Base-by-base conservation (phyloP, 2,329 filamentous ascomycete genomes). In the Fusarium praegraminearum region DNA sequence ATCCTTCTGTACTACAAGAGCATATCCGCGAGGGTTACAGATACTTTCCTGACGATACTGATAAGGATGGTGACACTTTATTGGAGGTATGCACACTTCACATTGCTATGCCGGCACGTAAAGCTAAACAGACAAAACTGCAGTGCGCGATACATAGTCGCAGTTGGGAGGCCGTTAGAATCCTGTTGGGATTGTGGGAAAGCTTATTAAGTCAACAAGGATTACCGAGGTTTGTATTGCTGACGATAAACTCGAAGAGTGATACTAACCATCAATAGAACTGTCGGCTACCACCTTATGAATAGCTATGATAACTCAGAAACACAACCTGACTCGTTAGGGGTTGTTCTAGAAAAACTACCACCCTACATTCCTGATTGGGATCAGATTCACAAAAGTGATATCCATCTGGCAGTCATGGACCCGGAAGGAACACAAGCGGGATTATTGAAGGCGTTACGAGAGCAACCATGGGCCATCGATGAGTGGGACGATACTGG, bases 31-130 rank as follows among this genome's bases (percentile, higher is more conserved):
- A 47, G 0, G 59, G 50, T 0, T 3, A 40, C 7, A 30, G 1
- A 0, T 59, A 22, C 12, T 73, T 62, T 3, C 70, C 70, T 0
- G 44, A 70, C 11, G 68, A 73, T 5, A 10, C 0, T 0, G 0
- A 1, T 2, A 15, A 5, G 2, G 0, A 0, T 0, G 38, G 7
- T 0, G 0, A 0, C 1, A 8, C 3, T 1, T 10, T 72, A 3
- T 22, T 73, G 0, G 1, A 2, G 5, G 71, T 62, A 32, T 7
- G 57, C 1, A 2, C 5, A 4, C 0, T 10, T 5, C 0, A 1
- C 0, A 20, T 16, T 13, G 1, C 15, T 8, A 36, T 7, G 3
- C 15, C 6, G 15, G 1, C 1, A 8, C 28, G 8, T 3, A 2
- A 9, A 15, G 8, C 1, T 16, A 7, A 5, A 20, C 1, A 33